Conservation (phyloP, 495 filamentous ascomycete species). For the Neurospora cerealis region DNA sequence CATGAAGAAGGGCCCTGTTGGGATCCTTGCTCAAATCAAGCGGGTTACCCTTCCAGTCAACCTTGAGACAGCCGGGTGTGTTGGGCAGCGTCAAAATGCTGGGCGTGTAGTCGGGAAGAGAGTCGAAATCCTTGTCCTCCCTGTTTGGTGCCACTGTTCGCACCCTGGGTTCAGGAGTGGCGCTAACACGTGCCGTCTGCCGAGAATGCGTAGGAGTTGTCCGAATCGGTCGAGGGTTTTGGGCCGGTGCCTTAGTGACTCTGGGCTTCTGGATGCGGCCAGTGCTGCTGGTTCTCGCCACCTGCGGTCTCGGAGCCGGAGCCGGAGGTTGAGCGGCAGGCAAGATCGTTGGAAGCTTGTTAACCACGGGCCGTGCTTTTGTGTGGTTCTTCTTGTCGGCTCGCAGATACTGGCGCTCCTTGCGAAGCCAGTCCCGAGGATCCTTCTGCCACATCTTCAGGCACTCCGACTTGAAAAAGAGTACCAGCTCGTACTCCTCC, state of each 20-base stretch:
- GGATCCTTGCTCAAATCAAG: slow-evolving; percentile 75
- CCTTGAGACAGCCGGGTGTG: slow-evolving; percentile 59
- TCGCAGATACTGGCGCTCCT: slow-evolving; percentile 50
- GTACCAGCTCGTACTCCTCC: slow-evolving; percentile 59
- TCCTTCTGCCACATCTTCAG: slow-evolving; percentile 48
- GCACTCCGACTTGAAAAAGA: slow-evolving; percentile 58
- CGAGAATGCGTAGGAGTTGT: slow-evolving; percentile 16
- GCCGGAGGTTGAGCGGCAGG: slow-evolving; percentile 32
- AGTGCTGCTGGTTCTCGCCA: slow-evolving; percentile 38
- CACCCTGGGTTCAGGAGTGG: slow-evolving; percentile 34
- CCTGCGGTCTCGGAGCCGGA: slow-evolving; percentile 10
- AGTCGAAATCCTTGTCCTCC: slow-evolving; percentile 80
- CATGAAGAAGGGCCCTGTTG: slow-evolving; percentile 64
- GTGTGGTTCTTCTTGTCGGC: slow-evolving; percentile 36
- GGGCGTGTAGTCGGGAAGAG: slow-evolving; percentile 70
- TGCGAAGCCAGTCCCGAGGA: slow-evolving; percentile 48
- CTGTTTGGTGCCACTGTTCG: slow-evolving; percentile 45
- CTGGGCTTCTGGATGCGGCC: slow-evolving; percentile 29
- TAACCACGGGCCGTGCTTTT: slow-evolving; percentile 14
- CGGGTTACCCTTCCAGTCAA: slow-evolving; percentile 77
- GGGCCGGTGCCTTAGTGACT: slow-evolving; percentile 10
- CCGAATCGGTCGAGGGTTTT: slow-evolving; percentile 20
- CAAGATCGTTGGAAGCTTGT: slow-evolving; percentile 28
- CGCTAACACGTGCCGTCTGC: slow-evolving; percentile 31
- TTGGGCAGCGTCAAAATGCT: slow-evolving; percentile 53